Evolutionary conservation across 164 flowering plant genomes (phyloP).

Genomic region (Sedum album): DNA sequence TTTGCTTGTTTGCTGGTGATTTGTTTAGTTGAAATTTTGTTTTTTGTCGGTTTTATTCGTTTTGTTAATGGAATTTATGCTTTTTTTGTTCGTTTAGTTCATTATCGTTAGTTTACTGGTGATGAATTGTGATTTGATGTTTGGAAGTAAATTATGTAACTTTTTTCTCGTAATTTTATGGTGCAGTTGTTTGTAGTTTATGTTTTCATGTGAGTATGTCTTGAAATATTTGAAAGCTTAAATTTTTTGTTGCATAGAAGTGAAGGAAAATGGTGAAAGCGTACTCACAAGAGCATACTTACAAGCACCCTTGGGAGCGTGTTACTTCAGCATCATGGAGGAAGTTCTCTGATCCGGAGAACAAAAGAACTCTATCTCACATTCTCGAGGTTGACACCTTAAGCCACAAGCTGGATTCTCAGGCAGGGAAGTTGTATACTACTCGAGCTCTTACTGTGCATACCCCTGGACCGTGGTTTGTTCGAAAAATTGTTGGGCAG

Average conservation of each 20-base stretch:
- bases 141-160: not conserved
- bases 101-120: no score
- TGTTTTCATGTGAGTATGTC: not conserved
- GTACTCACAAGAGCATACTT: constrained; percentile 76
- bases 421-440: constrained; percentile 65
- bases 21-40: no score
- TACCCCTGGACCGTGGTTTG: constrained; percentile 92
- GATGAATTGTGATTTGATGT: not conserved
- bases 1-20: no score
- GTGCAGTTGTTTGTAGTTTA: not conserved
- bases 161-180: no score
- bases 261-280: not conserved
- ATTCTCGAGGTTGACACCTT: constrained; percentile 83
- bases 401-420: constrained; percentile 52
- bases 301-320: constrained; percentile 95
- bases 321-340: constrained; percentile 96
- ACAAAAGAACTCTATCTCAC: constrained; percentile 66
- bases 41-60: no score
- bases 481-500: constrained; percentile 68
- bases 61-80: no score
- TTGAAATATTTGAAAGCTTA: not conserved
- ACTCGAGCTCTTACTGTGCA: constrained; percentile 82
- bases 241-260: not conserved
- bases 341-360: constrained; percentile 86
- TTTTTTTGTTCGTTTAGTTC: no score